Base-by-base conservation (phyloP, 2,329 filamentous ascomycete species). In the Chaetomiaceae sp. region DNA sequence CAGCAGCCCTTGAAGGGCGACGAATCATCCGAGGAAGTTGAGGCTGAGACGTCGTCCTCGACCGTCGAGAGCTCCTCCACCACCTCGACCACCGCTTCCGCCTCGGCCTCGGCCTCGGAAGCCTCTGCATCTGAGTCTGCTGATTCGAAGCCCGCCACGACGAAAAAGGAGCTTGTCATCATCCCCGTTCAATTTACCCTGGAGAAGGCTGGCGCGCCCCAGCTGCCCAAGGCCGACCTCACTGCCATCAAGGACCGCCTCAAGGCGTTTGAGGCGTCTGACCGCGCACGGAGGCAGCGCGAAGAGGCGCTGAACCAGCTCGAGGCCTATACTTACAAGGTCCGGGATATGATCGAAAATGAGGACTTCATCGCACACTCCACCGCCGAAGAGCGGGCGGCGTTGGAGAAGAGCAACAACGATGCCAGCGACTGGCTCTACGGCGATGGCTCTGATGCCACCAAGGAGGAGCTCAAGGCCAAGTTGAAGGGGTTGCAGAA, bases 301-400 rank as follows among this genome's bases (percentile, higher is more conserved):
- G 91, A 96, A 67, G 92, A 96, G 68, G 83, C 89, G 1, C 75
- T 96, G 53, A 99, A 97, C 71, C 86, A 88, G 59, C 82, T 99
- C n/a, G 94, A 99, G 71, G 86, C 81, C 11, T 97, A 87, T 70
- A 96, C 92, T 13, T 99, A 99, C 76, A 86, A 84, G 64, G 81
- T 88, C 25, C 85, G 90, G 23, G 90, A 96, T 68, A 78, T 95
- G 40, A 76, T 96, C 2, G 86, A 89, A 37, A 85, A 86, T 55
- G 84, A 89, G 43, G 76, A 78, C 1, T 97, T 96, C 67, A 75
- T 87, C 48, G 77, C 78, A 11, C 82, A 79, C 3, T 87, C 90
- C 29, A 92, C 86, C 9, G 74, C 82, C 3, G 77, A 80, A 18
- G 81, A 90, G 65, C 81, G 89, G 42, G 68, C 77, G 6, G 71